Conservation (phyloP, 192 early-diverging fungal genomes). For the Rhizoclosmatium globosum region DNA sequence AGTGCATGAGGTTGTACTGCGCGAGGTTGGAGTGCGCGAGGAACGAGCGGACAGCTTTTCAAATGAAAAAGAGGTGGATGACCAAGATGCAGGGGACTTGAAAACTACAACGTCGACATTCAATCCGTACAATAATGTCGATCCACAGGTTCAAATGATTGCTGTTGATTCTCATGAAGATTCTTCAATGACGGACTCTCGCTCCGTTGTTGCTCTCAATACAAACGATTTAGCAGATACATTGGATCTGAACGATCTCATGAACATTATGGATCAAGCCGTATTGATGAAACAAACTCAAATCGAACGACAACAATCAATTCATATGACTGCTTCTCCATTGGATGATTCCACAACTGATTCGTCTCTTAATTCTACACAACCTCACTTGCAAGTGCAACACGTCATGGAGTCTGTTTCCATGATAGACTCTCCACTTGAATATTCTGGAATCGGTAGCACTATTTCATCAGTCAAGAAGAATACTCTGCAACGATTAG, state of each 20-base stretch:
- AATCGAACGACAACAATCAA: background rate
- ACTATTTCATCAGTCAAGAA: too few relatives aligned
- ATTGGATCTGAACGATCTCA: background rate
- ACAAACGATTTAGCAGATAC: constrained; percentile 2
- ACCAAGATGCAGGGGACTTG: too few relatives aligned
- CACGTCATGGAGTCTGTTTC: background rate
- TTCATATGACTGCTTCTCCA: background rate
- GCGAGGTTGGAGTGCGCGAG: too few relatives aligned
- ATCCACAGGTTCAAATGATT: background rate
- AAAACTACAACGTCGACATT: too few relatives aligned
- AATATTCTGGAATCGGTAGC: too few relatives aligned
- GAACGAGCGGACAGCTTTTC: too few relatives aligned
- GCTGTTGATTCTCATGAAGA: background rate
- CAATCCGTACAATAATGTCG: too few relatives aligned
- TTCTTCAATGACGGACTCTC: background rate
- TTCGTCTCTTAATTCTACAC: background rate
- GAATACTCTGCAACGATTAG: too few relatives aligned
- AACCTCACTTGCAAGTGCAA: background rate
- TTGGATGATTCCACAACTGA: background rate
- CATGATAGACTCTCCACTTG: background rate
- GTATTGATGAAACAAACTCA: constrained; percentile 1
- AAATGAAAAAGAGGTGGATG: too few relatives aligned
- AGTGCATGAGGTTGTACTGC: too few relatives aligned
- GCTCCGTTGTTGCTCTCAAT: background rate
- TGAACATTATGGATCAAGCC: constrained; percentile 19